Evolutionary conservation across 306 rosid species (phyloP), one percentile per base, ranked within the genome.

Genomic region (Dalbergia oliveri): DNA sequence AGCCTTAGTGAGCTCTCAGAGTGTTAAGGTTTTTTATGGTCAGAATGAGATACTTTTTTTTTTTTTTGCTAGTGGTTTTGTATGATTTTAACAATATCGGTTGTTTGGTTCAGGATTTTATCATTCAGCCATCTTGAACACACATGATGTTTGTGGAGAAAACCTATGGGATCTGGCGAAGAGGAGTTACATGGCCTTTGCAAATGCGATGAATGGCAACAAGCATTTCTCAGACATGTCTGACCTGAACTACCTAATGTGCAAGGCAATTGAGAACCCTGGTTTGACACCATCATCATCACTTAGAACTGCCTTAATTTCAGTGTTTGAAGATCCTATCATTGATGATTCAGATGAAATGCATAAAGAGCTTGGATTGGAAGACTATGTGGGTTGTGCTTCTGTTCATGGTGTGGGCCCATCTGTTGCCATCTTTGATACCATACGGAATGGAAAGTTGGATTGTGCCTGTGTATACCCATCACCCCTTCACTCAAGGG

Each of bases 191-290:
- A 14, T 41, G 11, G 44, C 98, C 85, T 88, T 84, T 35, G 85
- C 82, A 47, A 83, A 86, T 70, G 90, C 97, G 18, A 79, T 87
- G 89, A 84, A 84, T 43, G 66, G 56, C 86, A 93, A 95, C 88
- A 95, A 93, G 88, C 97, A 95, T 82, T 91, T 95, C 88, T 13
- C 97, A 8, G 99, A 95, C 82, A 95, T 95, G 98, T 86, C 98
- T 59, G 99, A 93, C 76, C 87, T 93, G 69, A 95, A 95, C 93
- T 95, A 72, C 85, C 97, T 91, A 79, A 93, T 95, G 99, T 78
- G 89, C 87, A 93, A 89, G 89, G 98, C 98, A 41, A 91, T 95
- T 5, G 94, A 95, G 14, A 95, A 89, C 86, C 99, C 99, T 3
- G 79, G 88, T 72, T 83, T 95, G 84, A 95, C 99, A 16, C 93